A percentile compares a stretch with the other conserved stretches of the same genome.
phyloP scores from a whole-genome alignment of 352 stramenopile genomes.

The Globisporangium mamillatum region DNA sequence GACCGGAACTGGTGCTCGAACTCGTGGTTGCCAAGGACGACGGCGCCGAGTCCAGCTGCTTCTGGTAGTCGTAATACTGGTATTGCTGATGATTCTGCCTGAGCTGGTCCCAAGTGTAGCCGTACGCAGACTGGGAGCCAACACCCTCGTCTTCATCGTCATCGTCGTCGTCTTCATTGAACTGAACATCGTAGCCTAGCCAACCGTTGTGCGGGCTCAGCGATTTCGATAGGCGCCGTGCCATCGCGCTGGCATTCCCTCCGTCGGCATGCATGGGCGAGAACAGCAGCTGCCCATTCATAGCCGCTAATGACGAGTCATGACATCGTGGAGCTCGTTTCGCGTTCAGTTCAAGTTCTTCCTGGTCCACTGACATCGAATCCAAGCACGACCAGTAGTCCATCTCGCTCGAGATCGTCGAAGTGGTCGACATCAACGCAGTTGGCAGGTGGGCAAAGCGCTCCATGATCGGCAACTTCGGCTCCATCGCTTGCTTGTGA shows the following conservation, averaged over 20 bases:
- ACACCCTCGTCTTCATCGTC: constrained; percentile 9
- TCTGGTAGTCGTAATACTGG: neutral
- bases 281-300: constrained; percentile 19
- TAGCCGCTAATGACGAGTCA: constrained; percentile 9
- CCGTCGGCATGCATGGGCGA: constrained; percentile 17
- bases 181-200: constrained; percentile 2
- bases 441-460: constrained; percentile 17
- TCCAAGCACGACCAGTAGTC: constrained; percentile 44
- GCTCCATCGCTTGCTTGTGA: neutral
- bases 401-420: constrained; percentile 35
- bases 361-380: constrained; percentile 14
- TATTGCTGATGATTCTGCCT: neutral
- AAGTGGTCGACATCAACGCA: constrained; percentile 21
- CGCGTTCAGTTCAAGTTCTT: constrained; percentile 17
- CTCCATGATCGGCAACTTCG: constrained; percentile 16
- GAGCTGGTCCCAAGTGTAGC: constrained; percentile 15
- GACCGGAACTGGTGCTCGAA: neutral
- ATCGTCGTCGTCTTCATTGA: constrained; percentile 12
- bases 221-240: constrained; percentile 5
- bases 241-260: neutral
- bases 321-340: constrained; percentile 13
- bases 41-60: constrained; percentile 1
- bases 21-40: neutral
- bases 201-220: constrained; percentile 17
- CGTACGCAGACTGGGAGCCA: constrained; percentile 13